Evolutionary conservation across 2,329 filamentous ascomycete genomes (phyloP), one percentile per base, ranked within the genome.

Genomic region (Rhinocladiella mackenziei): DNA sequence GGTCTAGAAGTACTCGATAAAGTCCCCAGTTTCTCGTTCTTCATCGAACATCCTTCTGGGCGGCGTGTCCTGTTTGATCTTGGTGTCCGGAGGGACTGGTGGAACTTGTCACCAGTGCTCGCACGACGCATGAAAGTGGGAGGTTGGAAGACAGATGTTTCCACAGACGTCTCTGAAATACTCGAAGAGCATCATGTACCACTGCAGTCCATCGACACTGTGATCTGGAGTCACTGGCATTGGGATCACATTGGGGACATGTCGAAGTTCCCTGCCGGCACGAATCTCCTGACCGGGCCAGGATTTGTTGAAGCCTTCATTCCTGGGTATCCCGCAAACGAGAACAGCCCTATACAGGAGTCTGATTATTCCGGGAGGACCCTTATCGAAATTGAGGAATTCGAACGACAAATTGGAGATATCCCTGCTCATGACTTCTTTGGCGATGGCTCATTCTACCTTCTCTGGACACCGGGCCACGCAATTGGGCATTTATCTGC

Each of bases 241-340:
- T 54, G 48, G 28, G 51, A 79, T 54, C 76, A 79, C 45, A 69
- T 68, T 8, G 77, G 76, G 0, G 70, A 77, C 41, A 64, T 69
- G 0, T 66, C 67, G 0, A 61, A 57, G 0, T 78, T 78, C 32
- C 71, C 73, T 0, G 1, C 53, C 0, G 58, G 52, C 1, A 74
- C 72, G 0, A 64, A 70, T 5, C 54, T 80, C 0, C 53, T 79
- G 19, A 74, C 78, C 2, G 76, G 76, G 0, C 70, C 75, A 0
- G 75, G 76, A 0, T 73, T 78, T 56, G 71, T 68, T 37, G 48
- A 66, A 2, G 59, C 57, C 0, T 67, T 72, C 52, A 53, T 71
- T 2, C 75, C 75, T 1, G 74, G 71, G 0, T 73, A 65, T 35
- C 76, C 75, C 0, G 45, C 54, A 2, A 63, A 66, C 15, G 56